Evolutionary conservation across 2,329 filamentous ascomycete genomes (phyloP), one percentile per base, ranked within the genome.

Genomic region (Drechslera avenae): DNA sequence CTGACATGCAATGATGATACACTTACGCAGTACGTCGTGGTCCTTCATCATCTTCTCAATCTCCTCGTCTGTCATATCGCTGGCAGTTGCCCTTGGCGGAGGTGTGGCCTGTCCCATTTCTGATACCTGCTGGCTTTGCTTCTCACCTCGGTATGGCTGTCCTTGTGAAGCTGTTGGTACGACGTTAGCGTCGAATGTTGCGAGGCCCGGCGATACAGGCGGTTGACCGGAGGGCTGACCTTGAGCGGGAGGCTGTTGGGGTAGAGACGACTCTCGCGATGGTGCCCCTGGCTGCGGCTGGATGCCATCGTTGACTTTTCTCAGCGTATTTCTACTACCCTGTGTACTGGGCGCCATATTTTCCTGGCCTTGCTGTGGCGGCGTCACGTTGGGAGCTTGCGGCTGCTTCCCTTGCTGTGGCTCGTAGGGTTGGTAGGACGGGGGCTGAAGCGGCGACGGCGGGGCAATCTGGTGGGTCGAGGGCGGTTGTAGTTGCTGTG

Each of bases 11-110:
- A 4, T 7, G 31, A 6, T 8, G 31, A 26, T 7, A 21, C 17
- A 59, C 77, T 73, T 68, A 81, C 78, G 76, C 53, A 81, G 63
- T 50, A 79, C 75, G 40, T 79, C 79, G 56, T 80, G 76, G 26
- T 81, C 78, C 52, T 79, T 80, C 45, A 77, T 60, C 58, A 81
- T 62, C 57, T 78, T 74, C 23, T 68, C 67, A 32, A 79, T 63
- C 14, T 80, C 78, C 13, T 80, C 78, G 9, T 79, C 76, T 4
- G 73, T 72, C 75, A 79, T 75, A 16, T 79, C 76, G 39, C 72
- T 71, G 14, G 67, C 61, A 31, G 60, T 44, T 16, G 68, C 52
- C 40, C 75, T 73, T 32, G 77, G 77, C 47, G 78, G 77, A n/a
- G 78, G 78, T 31, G 78, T 80, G 36, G 68, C 70, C 33, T 72